phyloP scores from a whole-genome alignment of 768 basidiomycete genomes.

The Hysterangium stoloniferum region DNA sequence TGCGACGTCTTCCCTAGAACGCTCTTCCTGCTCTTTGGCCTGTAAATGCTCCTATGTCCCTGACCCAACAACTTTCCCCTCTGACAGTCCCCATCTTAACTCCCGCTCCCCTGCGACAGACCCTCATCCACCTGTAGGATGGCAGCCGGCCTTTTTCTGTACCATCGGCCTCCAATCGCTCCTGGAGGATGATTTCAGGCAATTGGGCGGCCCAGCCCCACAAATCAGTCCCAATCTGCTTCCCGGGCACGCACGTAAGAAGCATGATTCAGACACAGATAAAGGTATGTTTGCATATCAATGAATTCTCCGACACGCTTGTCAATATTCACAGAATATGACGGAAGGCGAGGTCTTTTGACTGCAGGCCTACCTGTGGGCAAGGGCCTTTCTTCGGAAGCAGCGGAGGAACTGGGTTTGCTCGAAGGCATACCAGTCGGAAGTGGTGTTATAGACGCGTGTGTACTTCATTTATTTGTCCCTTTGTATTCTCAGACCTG shows the following conservation, averaged over 20 bases:
- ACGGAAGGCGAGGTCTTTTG: constrained; percentile 49
- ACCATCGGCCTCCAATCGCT: constrained; percentile 75
- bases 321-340: constrained; percentile 17
- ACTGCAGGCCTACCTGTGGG: constrained; percentile 83
- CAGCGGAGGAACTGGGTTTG: constrained; percentile 82
- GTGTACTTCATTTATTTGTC: constrained; percentile 21
- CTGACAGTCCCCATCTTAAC: constrained; percentile 5
- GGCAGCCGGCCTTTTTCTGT: constrained; percentile 83
- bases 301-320: neutral
- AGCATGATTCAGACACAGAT: neutral
- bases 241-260: constrained; percentile 1
- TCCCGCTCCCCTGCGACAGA: constrained; percentile 3
- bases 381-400: constrained; percentile 63
- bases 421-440: constrained; percentile 85
- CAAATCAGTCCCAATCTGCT: neutral
- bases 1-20: constrained; percentile 60
- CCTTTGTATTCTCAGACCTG: neutral
- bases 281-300: neutral
- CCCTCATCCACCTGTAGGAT: constrained; percentile 41
- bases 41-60: constrained; percentile 97
- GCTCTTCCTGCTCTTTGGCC: constrained; percentile 88
- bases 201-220: constrained; percentile 49
- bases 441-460: constrained; percentile 94
- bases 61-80: constrained; percentile 27
- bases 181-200: constrained; percentile 57